Evolutionary conservation across 306 rosid species (phyloP), one percentile per base, ranked within the genome.

Genomic region (Trifolium subterraneum): DNA sequence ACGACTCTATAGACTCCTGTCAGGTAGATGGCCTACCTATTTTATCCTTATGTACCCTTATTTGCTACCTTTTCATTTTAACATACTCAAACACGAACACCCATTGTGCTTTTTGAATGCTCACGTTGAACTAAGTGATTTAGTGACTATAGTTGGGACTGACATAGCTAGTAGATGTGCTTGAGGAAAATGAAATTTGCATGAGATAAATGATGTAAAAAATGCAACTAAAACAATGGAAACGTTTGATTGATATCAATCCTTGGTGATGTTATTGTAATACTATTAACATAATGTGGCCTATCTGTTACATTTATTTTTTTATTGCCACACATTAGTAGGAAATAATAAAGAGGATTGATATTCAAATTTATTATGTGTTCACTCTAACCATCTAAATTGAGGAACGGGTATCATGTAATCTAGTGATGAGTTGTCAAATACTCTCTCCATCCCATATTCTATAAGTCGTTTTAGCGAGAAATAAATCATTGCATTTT

Each of bases 301-400:
- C 35, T 71, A 38, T 27, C 11, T 44, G 51, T 76, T 36, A 27
- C 56, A 47, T 64, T 42, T 58, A 51, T 42, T 6, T 27, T 27
- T 75, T 19, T 71, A 15, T 22, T 66, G 61, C 73, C 68, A 29
- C 63, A 44, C 20, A 22, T 18, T 47, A 19, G 23, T 36, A 38
- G 60, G 48, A 41, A 33, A 41, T 29, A 41, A 39, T 12, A 12
- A 45, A 3, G 14, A 33, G 3, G 47, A 6, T 51, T 65, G 10
- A n/a, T 64, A 4, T 35, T 54, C 66, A 77, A 59, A 71, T 52
- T 70, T 77, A 18, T 58, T 50, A 59, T 58, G 22, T 41, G 72
- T 22, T n/a, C 65, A 63, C 13, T 23, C 19, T 77, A 62, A 13
- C 70, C 52, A 11, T 63, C 70, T 44, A 54, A 31, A 51, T 11